Conservation (phyloP, 2,329 filamentous ascomycete genomes). For the Akanthomyces uredinophilus region DNA sequence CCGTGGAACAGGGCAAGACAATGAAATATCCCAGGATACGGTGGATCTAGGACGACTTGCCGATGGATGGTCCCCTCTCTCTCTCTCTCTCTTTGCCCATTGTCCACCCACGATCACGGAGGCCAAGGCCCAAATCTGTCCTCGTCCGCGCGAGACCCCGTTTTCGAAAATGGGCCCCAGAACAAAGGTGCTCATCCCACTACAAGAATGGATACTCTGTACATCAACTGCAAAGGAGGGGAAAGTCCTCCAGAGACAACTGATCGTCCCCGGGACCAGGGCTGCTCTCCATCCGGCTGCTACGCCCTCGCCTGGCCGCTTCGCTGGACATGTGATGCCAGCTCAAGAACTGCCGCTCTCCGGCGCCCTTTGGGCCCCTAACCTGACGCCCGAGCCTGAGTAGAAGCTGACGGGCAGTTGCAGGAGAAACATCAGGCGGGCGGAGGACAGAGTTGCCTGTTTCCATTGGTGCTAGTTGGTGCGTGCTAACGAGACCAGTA, state of each 20-base stretch:
- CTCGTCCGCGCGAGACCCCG: background rate
- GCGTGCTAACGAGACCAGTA: no score
- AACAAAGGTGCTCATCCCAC: background rate
- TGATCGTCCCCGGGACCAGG: background rate
- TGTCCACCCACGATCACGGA: background rate
- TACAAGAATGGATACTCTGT: background rate
- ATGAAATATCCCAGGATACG: background rate
- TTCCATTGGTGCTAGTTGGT: no score
- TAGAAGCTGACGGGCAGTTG: background rate
- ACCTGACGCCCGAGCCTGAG: background rate
- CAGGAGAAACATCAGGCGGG: no score
- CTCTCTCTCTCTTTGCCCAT: no score
- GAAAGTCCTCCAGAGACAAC: background rate
- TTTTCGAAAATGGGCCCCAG: background rate
- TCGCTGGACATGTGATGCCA: background rate
- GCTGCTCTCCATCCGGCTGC: background rate
- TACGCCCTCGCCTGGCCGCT: background rate
- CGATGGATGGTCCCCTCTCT: background rate
- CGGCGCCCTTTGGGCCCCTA: background rate
- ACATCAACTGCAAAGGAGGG: no score
- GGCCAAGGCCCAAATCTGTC: no score
- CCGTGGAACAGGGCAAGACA: constrained; percentile 10
- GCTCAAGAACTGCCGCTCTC: background rate
- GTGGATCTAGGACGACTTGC: background rate
- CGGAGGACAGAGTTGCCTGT: no score